These are phyloP conservation scores for Pelargonium cotyledonis DNA, from an alignment of 441 rosid genomes.

Conservation along the genomic window DNA sequence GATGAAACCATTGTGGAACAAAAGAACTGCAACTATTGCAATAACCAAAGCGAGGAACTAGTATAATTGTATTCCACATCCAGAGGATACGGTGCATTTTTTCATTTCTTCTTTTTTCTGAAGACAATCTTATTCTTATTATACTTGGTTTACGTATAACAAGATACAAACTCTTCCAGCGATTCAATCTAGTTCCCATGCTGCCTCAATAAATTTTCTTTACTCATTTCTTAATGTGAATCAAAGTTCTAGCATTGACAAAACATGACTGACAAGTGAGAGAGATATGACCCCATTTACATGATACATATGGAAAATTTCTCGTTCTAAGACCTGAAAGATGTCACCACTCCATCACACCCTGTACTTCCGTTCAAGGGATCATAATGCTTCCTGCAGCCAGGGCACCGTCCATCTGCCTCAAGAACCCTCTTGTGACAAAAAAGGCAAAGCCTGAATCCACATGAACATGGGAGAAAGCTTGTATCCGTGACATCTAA, in stretches of 20 bases:
- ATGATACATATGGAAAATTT: constrained; percentile 7
- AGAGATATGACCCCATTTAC: constrained; percentile 13
- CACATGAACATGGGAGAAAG: constrained; percentile 46
- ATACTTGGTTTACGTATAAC: background rate
- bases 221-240: constrained; percentile 11
- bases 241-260: constrained; percentile 6
- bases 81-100: too few species aligned
- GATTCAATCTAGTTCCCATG: background rate
- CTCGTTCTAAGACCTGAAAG: constrained; percentile 22
- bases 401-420: constrained; percentile 49
- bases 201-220: background rate
- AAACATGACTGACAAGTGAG: background rate
- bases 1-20: too few species aligned
- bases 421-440: constrained; percentile 56
- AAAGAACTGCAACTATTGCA: too few species aligned
- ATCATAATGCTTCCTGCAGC: constrained; percentile 44
- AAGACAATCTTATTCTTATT: too few species aligned
- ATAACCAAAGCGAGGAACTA: too few species aligned
- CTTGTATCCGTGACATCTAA: constrained; percentile 45
- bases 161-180: background rate
- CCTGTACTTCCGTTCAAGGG: constrained; percentile 13
- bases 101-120: too few species aligned
- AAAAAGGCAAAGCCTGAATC: constrained; percentile 50
- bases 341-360: constrained; percentile 18
- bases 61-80: too few species aligned